phyloP scores from a whole-genome alignment of 768 basidiomycete genomes.

The Boletus sp. region DNA sequence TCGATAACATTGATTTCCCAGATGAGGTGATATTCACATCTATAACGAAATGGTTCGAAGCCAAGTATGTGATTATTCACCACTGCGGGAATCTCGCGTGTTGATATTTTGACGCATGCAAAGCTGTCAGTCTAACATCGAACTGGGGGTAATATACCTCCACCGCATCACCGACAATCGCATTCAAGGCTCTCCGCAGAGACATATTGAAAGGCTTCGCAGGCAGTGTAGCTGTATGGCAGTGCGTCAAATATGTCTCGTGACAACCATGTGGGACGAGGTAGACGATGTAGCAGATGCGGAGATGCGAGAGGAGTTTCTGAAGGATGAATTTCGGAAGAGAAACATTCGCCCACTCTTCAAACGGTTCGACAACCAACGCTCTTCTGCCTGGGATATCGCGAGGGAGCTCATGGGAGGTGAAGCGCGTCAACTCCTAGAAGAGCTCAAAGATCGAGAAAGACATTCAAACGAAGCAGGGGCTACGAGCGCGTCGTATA shows the following conservation, averaged over 20 bases:
- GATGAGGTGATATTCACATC: background rate
- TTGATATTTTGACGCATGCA: background rate
- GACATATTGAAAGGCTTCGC: background rate
- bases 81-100: background rate
- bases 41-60: background rate
- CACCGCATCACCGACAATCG: constrained; percentile 10
- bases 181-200: background rate
- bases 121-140: background rate
- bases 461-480: background rate
- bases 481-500: background rate
- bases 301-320: background rate
- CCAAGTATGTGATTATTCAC: background rate
- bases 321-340: constrained; percentile 1
- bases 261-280: constrained; percentile 13
- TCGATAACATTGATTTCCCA: background rate
- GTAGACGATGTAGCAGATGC: background rate
- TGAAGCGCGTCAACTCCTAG: background rate
- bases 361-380: constrained; percentile 4
- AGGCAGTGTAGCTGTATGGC: background rate
- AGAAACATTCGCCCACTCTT: background rate
- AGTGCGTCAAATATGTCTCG: constrained; percentile 2
- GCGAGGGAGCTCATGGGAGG: background rate
- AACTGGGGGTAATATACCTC: constrained; percentile 5
- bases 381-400: constrained; percentile 1
- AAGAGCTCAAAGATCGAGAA: constrained; percentile 1